Conservation (phyloP, 805 yeast species). For the Teunomyces aglyptinius region DNA sequence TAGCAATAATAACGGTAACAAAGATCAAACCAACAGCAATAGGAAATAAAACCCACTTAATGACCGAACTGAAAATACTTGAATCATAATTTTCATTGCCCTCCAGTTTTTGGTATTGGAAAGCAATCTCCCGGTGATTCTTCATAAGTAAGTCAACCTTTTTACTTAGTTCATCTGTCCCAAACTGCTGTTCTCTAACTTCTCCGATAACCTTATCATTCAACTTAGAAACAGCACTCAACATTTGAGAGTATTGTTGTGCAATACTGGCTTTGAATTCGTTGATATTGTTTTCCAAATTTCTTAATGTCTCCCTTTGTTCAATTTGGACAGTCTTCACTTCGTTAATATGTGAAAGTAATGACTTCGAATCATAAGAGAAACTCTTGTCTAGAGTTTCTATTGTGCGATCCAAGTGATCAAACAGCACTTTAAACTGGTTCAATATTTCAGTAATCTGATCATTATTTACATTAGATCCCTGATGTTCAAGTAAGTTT, state of each 20-base stretch:
- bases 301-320: slow-evolving; percentile 17
- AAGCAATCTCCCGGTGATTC: slow-evolving; percentile 36
- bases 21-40: slow-evolving; percentile 38
- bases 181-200: slow-evolving; percentile 39
- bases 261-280: slow-evolving; percentile 27
- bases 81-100: slow-evolving; percentile 12
- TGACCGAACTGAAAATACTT: slow-evolving; percentile 19
- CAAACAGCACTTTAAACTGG: not conserved
- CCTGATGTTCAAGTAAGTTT: not conserved
- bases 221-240: slow-evolving; percentile 27
- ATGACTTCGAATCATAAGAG: slow-evolving; percentile 9
- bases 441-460: not conserved
- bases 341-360: slow-evolving; percentile 15
- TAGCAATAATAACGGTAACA: slow-evolving; percentile 47
- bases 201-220: slow-evolving; percentile 41
- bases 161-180: slow-evolving; percentile 29
- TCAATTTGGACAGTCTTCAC: slow-evolving; percentile 15
- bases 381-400: slow-evolving; percentile 9
- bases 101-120: slow-evolving; percentile 21
- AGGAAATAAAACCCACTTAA: slow-evolving; percentile 43
- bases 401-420: not conserved
- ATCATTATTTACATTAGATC: not conserved
- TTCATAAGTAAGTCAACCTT: slow-evolving; percentile 42
- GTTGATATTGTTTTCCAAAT: slow-evolving; percentile 17
- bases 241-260: slow-evolving; percentile 26